phyloP scores from a whole-genome alignment of 768 basidiomycete genomes.

The Saitozyma sp. region DNA sequence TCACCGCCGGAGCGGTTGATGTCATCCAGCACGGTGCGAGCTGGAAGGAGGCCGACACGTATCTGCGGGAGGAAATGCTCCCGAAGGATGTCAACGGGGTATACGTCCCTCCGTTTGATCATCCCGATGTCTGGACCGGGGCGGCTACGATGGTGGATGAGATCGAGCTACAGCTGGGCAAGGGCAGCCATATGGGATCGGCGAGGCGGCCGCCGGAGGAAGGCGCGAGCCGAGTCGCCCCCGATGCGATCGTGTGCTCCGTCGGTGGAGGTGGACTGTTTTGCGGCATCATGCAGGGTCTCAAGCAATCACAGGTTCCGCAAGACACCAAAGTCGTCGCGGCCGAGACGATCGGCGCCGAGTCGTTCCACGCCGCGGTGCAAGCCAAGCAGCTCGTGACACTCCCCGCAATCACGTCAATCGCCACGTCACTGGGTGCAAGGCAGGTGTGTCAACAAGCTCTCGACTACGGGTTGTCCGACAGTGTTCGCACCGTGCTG shows the following conservation, averaged over 20 bases:
- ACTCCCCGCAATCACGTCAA: conserved; percentile 37
- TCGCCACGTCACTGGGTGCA: conserved; percentile 44
- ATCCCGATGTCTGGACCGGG: conserved; percentile 33
- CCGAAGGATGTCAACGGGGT: conserved; percentile 23
- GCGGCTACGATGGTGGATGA: conserved; percentile 35
- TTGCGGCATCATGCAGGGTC: conserved; percentile 33
- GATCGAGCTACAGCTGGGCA: conserved; percentile 27
- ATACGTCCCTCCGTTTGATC: conserved; percentile 47
- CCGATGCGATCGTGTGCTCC: conserved; percentile 38
- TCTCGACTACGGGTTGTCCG: conserved; percentile 17
- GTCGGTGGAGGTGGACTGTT: conserved; percentile 47
- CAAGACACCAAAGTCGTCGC: conserved; percentile 20
- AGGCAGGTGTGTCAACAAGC: conserved; percentile 18
- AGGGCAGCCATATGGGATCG: not conserved
- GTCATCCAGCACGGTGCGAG: conserved; percentile 29
- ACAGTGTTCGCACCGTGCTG: conserved; percentile 11
- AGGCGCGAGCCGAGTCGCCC: not conserved
- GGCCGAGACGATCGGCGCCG: conserved; percentile 32
- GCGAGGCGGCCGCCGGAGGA: not conserved
- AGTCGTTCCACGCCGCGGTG: conserved; percentile 27
- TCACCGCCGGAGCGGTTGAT: conserved; percentile 24
- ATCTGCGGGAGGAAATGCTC: conserved; percentile 20
- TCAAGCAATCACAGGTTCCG: conserved; percentile 3
- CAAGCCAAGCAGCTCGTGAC: conserved; percentile 20
- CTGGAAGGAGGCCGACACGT: conserved; percentile 34